These are phyloP conservation scores for Ophiostoma populinum DNA, from an alignment of 2,329 filamentous ascomycete species.

Conservation along the genomic window DNA sequence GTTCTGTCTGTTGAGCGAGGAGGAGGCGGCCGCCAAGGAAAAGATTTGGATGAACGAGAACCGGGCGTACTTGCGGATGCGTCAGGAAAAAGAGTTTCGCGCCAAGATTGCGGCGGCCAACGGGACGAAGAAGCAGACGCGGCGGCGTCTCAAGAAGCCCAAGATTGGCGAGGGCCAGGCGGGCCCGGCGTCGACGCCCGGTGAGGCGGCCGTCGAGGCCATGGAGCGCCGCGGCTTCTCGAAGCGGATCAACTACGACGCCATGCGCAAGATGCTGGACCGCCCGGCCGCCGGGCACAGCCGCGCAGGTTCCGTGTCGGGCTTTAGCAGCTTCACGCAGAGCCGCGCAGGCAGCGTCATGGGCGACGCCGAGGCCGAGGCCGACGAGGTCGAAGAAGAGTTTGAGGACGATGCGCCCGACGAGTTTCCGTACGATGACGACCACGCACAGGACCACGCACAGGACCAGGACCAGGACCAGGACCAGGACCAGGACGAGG, in stretches of 20 bases:
- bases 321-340: slow-evolving; percentile 24
- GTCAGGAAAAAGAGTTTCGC: slow-evolving; percentile 69
- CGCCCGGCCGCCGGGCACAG: slow-evolving; percentile 19
- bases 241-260: slow-evolving; percentile 60
- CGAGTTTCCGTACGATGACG: slow-evolving; percentile 9
- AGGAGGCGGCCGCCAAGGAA: slow-evolving; percentile 70
- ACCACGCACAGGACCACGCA: slow-evolving; percentile 4
- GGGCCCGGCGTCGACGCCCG: slow-evolving; percentile 48
- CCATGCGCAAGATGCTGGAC: slow-evolving; percentile 40
- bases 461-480: slow-evolving; percentile 6
- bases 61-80: slow-evolving; percentile 75
- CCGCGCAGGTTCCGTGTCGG: slow-evolving; percentile 27
- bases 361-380: slow-evolving; percentile 10
- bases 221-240: slow-evolving; percentile 53
- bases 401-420: slow-evolving; percentile 5
- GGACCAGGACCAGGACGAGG: slow-evolving; percentile 6
- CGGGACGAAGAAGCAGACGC: slow-evolving; percentile 14
- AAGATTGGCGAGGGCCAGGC: slow-evolving; percentile 49
- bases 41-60: slow-evolving; percentile 90
- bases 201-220: slow-evolving; percentile 51
- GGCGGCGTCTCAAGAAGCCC: slow-evolving; percentile 33
- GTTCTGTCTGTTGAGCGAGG: slow-evolving; percentile 56
- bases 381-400: slow-evolving; percentile 8
- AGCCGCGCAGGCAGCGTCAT: slow-evolving; percentile 19
- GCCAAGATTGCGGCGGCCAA: slow-evolving; percentile 35